phyloP scores from a whole-genome alignment of 2,329 filamentous ascomycete genomes.

The Ophiostoma sp. region DNA sequence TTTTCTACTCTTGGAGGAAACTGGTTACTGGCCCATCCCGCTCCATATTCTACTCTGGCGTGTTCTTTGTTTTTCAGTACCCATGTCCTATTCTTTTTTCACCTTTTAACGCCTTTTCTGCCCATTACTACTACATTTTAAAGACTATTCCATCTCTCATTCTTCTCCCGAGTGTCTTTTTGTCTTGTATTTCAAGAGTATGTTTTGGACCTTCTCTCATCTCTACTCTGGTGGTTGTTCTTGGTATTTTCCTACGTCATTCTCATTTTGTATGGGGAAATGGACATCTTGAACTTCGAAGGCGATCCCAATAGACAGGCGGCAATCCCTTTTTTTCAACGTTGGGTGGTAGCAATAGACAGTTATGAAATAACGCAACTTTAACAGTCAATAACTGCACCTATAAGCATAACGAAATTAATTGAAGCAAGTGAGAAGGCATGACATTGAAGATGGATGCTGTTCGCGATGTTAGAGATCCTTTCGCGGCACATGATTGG shows the following conservation, averaged over 20 bases:
- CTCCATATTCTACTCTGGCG: conserved; percentile 7
- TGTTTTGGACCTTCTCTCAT: neutral
- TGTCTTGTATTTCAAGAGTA: neutral
- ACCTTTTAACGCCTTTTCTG: neutral
- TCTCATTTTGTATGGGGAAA: neutral
- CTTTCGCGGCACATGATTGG: conserved; percentile 25
- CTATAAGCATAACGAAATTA: neutral
- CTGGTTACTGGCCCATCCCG: conserved; percentile 15
- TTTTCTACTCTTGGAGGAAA: neutral
- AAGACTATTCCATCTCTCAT: conserved; percentile 17
- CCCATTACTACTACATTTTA: neutral
- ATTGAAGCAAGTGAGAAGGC: neutral
- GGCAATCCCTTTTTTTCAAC: neutral
- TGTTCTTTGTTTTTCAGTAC: conserved; percentile 6
- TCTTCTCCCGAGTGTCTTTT: neutral
- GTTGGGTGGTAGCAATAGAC: conserved; percentile 8
- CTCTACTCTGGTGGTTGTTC: neutral
- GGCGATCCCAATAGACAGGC: neutral
- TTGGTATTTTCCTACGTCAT: neutral
- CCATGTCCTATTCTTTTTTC: neutral
- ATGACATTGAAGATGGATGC: neutral
- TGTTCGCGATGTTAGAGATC: neutral
- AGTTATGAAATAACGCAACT: conserved; percentile 6
- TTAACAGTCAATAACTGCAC: conserved; percentile 15
- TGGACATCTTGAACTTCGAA: neutral